phyloP scores from a whole-genome alignment of 139 green algal genomes.

The Microglena sp. region DNA sequence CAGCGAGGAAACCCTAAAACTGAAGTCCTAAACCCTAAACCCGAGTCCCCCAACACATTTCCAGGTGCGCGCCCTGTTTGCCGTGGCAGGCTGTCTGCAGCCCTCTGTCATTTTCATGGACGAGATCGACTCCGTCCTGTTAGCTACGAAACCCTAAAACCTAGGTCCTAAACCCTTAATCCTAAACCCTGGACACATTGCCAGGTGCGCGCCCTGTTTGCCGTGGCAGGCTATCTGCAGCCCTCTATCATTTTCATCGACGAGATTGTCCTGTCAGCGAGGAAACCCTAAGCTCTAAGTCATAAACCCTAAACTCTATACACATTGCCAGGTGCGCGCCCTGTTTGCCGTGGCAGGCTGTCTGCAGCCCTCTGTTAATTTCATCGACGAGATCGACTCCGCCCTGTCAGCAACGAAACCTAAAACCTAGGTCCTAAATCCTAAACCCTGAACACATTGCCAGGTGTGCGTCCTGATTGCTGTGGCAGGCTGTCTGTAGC shows the following conservation, averaged over 20 bases:
- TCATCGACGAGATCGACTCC: slow-evolving; percentile 99
- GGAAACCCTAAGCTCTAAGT: too few relatives aligned
- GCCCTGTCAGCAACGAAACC: slow-evolving; percentile 78
- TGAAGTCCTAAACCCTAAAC: too few relatives aligned
- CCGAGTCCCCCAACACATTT: too few relatives aligned
- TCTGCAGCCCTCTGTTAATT: slow-evolving; percentile 88
- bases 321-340: too few relatives aligned
- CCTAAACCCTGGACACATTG: too few relatives aligned
- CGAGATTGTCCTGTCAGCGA: slow-evolving; percentile 90
- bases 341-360: slow-evolving; percentile 86
- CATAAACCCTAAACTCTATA: too few relatives aligned
- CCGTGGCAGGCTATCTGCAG: slow-evolving; percentile 71
- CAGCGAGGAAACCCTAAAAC: slow-evolving; percentile 81
- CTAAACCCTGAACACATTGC: too few relatives aligned
- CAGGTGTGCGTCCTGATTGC: too few relatives aligned
- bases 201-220: slow-evolving; percentile 90
- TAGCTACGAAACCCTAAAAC: too few relatives aligned
- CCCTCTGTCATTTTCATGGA: slow-evolving; percentile 99
- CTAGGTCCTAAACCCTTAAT: too few relatives aligned
- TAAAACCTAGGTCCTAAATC: too few relatives aligned
- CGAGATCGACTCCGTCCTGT: slow-evolving; percentile 95
- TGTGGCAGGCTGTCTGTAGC: slow-evolving; percentile 68
- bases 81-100: slow-evolving; percentile 71
- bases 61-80: slow-evolving; percentile 90
- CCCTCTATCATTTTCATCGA: slow-evolving; percentile 99